Evolutionary conservation across 805 yeast genomes (phyloP), one percentile per base, ranked within the genome.

Genomic region (Candida easanensis): DNA sequence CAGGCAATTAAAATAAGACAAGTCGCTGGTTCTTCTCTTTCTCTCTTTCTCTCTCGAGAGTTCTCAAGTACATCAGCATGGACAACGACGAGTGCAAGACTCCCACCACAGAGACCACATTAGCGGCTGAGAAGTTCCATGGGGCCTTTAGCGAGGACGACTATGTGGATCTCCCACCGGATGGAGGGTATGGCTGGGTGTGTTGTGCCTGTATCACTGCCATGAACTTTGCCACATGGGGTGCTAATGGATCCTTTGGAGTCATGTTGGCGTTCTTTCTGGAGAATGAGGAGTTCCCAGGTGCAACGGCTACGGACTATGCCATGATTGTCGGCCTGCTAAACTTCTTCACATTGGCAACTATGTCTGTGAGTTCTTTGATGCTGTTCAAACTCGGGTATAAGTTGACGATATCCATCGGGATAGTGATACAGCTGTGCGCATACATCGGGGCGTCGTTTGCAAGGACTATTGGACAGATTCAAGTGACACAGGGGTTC

Each of bases 241-340:
- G 62, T 30, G 50, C 73, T 9, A 78, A 76, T 50, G 67, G 78
- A 9, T 66, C 72, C 0, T 80, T 68, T 53, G 83, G 84, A 13
- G 78, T 80, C 3, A 75, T 73, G 53, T 61, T 80, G 16, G 63
- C 71, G 33, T 76, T 66, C 55, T 80, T 77, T 54, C 50, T 74
- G 10, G 56, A 65, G 10, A 47, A 66, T 3, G 53, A 64, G 45
- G 49, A 57, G 33, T 80, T 79, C 43, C 66, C 70, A 0, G 79
- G 74, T 7, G 82, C 82, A 0, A 61, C 71, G 10, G 64, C 69
- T 48, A 71, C 70, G 31, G 78, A 76, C 41, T 80, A 64, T 57
- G 82, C 84, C 4, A 49, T 76, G 31, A 69, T 80, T 46, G 83
- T 83, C 17, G 82, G 84, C 1, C 38, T 79, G 5, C 66, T 72